Percentiles rank a stretch among this genome's conserved stretches.
These are phyloP conservation scores for Stramenopiles sp. DNA, from an alignment of 352 stramenopile genomes.

Conservation along the genomic window DNA sequence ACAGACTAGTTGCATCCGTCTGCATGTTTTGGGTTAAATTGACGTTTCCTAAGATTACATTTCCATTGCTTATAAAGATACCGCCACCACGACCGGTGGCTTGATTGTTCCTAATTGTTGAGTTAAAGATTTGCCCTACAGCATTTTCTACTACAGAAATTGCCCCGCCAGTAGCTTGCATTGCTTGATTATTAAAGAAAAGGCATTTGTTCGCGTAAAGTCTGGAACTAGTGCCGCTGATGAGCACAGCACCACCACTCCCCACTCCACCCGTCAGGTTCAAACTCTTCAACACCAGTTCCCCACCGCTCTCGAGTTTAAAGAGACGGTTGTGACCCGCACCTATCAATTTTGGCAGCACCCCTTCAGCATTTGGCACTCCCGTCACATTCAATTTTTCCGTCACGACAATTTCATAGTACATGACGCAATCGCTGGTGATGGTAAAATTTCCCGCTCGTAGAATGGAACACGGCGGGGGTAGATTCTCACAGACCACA, in stretches of 20 bases:
- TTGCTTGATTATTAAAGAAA: background rate
- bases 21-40: background rate
- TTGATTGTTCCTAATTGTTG: background rate
- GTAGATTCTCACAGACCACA: background rate
- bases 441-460: background rate
- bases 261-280: background rate
- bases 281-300: slow-evolving; percentile 4
- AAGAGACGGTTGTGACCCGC: background rate
- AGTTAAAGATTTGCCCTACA: background rate
- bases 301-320: slow-evolving; percentile 4
- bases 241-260: background rate
- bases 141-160: background rate
- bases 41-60: background rate
- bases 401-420: background rate
- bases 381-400: background rate
- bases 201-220: background rate
- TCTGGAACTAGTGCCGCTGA: background rate
- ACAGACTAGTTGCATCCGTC: too few species aligned
- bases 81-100: too few species aligned
- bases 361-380: background rate
- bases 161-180: background rate
- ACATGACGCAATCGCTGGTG: background rate
- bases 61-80: too few species aligned
- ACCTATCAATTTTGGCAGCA: background rate
- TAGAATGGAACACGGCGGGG: too few species aligned